These are phyloP conservation scores for Tillandsia fasciculata DNA, from an alignment of 176 grass and related monocot species.

Conservation along the genomic window DNA sequence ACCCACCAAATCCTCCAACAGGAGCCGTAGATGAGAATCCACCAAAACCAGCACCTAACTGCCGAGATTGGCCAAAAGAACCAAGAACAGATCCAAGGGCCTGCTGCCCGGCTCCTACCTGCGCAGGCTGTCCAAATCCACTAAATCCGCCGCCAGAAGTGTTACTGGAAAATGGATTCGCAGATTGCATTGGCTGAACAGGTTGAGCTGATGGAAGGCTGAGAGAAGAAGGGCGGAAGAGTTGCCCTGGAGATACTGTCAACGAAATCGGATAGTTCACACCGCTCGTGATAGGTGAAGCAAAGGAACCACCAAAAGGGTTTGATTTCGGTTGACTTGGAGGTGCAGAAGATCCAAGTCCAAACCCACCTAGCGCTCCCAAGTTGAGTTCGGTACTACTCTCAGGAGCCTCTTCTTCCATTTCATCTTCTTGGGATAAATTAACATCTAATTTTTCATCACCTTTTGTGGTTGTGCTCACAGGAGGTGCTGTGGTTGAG, in stretches of 20 bases:
- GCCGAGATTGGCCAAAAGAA: slow-evolving; percentile 90
- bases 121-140: slow-evolving; percentile 79
- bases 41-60: slow-evolving; percentile 51
- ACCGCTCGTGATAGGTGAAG: slow-evolving; percentile 37
- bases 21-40: slow-evolving; percentile 13
- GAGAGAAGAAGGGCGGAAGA: slow-evolving; percentile 73
- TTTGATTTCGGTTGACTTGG: slow-evolving; percentile 59
- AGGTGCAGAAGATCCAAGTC: slow-evolving; percentile 52
- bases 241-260: slow-evolving; percentile 53
- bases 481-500: slow-evolving; percentile 23
- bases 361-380: slow-evolving; percentile 71
- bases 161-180: slow-evolving; percentile 45
- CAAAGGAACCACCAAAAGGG: slow-evolving; percentile 71
- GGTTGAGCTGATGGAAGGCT: slow-evolving; percentile 68
- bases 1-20: slow-evolving; percentile 20
- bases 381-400: slow-evolving; percentile 46
- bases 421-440: slow-evolving; percentile 79
- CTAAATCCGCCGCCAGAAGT: slow-evolving; percentile 59
- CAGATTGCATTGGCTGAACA: slow-evolving; percentile 46
- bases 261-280: slow-evolving; percentile 34
- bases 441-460: slow-evolving; percentile 17
- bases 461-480: slow-evolving; percentile 36
- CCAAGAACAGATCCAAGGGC: slow-evolving; percentile 84
- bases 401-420: slow-evolving; percentile 83
- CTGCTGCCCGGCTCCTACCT: slow-evolving; percentile 45